Conservation (phyloP, 257 asterid species). For the Prunella vulgaris region DNA sequence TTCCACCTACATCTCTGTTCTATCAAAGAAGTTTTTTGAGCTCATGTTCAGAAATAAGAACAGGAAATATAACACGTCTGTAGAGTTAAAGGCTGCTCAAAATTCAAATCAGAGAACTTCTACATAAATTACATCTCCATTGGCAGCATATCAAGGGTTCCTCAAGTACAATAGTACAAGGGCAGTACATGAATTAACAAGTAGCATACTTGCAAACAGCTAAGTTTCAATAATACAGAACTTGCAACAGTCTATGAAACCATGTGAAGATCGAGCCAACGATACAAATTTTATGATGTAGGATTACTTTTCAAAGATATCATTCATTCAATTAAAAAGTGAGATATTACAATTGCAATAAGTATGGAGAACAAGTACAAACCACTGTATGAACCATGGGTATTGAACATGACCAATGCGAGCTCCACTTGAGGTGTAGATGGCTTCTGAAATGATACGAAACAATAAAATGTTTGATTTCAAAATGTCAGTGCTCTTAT, state of each 20-base stretch:
- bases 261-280: slow-evolving; percentile 1
- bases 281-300: neutral
- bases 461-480: neutral
- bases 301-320: neutral
- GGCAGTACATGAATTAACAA: neutral
- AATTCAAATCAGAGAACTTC: neutral
- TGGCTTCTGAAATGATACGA: slow-evolving; percentile 46
- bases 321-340: neutral
- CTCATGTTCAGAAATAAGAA: neutral
- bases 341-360: neutral
- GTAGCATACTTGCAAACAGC: neutral
- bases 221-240: slow-evolving; percentile 3
- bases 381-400: slow-evolving; percentile 68
- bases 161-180: slow-evolving; percentile 2
- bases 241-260: neutral
- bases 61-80: neutral
- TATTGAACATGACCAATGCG: slow-evolving; percentile 60
- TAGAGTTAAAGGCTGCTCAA: neutral
- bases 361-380: slow-evolving; percentile 27
- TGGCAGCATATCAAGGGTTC: neutral
- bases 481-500: neutral
- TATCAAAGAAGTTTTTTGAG: neutral
- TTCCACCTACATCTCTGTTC: too few species aligned
- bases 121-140: neutral
- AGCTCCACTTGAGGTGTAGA: slow-evolving; percentile 45